These are phyloP conservation scores for Pseudogymnoascus sp. DNA, from an alignment of 2,329 filamentous ascomycete species.

Conservation along the genomic window DNA sequence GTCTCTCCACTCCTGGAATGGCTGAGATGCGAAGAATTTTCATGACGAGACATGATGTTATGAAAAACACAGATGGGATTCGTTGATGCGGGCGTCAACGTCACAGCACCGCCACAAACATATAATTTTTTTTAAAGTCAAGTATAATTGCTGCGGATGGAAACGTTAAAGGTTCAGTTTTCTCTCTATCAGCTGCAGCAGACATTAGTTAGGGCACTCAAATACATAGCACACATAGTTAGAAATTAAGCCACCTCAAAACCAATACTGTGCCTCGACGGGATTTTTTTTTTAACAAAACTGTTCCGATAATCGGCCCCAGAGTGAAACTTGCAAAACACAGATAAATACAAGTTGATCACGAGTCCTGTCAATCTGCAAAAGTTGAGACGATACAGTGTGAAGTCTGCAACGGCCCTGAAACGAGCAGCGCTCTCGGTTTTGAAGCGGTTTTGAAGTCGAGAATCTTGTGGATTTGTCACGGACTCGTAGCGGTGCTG, in stretches of 20 bases:
- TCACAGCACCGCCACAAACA: background rate
- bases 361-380: background rate
- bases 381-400: background rate
- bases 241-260: background rate
- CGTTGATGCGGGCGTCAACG: background rate
- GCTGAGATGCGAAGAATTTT: background rate
- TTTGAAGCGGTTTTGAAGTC: conserved; percentile 1
- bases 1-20: background rate
- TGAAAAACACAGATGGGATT: background rate
- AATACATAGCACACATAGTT: conserved; percentile 5
- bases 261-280: background rate
- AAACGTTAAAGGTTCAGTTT: background rate
- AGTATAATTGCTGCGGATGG: background rate
- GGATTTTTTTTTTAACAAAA: background rate
- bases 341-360: background rate
- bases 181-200: background rate
- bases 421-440: background rate
- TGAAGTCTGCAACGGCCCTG: background rate
- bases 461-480: background rate
- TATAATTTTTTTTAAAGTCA: conserved; percentile 2
- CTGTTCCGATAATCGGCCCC: background rate
- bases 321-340: background rate
- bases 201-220: background rate
- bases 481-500: background rate
- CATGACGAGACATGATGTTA: conserved; percentile 3